phyloP scores from a whole-genome alignment of 106 monocot genomes.

The Allium sativum region DNA sequence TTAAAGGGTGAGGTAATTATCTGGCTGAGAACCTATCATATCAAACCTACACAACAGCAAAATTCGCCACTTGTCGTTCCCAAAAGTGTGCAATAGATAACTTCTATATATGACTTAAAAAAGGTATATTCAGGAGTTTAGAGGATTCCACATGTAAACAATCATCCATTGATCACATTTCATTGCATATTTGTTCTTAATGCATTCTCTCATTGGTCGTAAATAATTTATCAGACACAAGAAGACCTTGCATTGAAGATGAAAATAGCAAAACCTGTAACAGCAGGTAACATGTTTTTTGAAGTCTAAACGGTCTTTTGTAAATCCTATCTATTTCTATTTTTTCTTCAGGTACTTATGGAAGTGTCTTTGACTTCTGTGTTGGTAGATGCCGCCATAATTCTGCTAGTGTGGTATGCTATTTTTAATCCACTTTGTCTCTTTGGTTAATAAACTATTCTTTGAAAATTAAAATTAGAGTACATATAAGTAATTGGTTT shows the following conservation, averaged over 20 bases:
- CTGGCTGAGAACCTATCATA: too few relatives aligned
- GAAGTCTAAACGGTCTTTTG: not conserved
- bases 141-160: too few relatives aligned
- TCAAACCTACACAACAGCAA: too few relatives aligned
- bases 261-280: conserved; percentile 80
- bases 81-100: too few relatives aligned
- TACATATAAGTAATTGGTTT: not conserved
- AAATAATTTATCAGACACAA: conserved; percentile 38
- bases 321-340: conserved; percentile 1
- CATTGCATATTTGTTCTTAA: not conserved
- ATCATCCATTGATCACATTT: conserved; percentile 1
- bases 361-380: conserved; percentile 81
- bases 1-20: too few relatives aligned
- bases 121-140: too few relatives aligned
- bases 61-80: too few relatives aligned
- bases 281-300: conserved; percentile 50
- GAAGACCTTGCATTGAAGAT: conserved; percentile 58
- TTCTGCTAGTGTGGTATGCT: conserved; percentile 85
- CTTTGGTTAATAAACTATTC: not conserved
- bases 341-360: conserved; percentile 59
- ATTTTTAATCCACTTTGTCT: not conserved
- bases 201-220: not conserved
- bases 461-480: not conserved
- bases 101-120: too few relatives aligned
- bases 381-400: conserved; percentile 94